Evolutionary conservation across 2,329 filamentous ascomycete species (phyloP).

Genomic region (Trichoderma sp.): DNA sequence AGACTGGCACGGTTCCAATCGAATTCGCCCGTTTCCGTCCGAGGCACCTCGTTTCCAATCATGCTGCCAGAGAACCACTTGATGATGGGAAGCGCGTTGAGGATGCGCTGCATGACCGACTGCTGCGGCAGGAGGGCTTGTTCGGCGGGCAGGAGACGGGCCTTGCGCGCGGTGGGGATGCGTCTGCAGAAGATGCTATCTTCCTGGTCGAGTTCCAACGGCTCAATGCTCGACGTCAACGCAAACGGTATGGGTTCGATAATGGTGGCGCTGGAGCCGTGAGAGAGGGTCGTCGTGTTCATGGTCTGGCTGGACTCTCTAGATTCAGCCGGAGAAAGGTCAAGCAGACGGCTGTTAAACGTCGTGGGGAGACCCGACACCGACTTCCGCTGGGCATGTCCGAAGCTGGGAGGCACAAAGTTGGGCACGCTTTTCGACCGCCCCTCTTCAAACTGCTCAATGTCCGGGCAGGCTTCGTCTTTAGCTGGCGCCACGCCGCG

Average conservation of each 20-base stretch:
- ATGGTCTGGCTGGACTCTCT: conserved; percentile 54
- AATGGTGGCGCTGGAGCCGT: conserved; percentile 46
- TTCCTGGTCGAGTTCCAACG: conserved; percentile 31
- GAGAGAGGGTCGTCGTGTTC: conserved; percentile 52
- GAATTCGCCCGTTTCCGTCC: conserved; percentile 70
- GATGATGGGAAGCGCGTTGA: conserved; percentile 65
- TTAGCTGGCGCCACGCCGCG: conserved; percentile 59
- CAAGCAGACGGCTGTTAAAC: conserved; percentile 38
- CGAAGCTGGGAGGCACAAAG: conserved; percentile 21
- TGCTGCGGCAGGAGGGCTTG: conserved; percentile 69
- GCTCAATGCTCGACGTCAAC: conserved; percentile 27
- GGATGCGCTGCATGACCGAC: conserved; percentile 59
- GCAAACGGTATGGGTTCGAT: conserved; percentile 31
- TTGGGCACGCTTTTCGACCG: conserved; percentile 39
- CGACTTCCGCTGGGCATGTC: conserved; percentile 30
- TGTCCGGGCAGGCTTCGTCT: conserved; percentile 61
- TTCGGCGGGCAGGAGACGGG: conserved; percentile 63
- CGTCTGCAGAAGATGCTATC: conserved; percentile 53
- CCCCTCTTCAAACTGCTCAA: conserved; percentile 37
- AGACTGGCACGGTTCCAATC: conserved; percentile 68
- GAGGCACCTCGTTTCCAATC: conserved; percentile 72
- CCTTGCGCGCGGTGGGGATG: conserved; percentile 65
- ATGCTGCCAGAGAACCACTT: conserved; percentile 69
- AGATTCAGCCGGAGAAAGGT: conserved; percentile 44
- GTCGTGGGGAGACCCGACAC: conserved; percentile 33